Evolutionary conservation across 441 rosid genomes (phyloP).

Genomic region (Iberis amara): DNA sequence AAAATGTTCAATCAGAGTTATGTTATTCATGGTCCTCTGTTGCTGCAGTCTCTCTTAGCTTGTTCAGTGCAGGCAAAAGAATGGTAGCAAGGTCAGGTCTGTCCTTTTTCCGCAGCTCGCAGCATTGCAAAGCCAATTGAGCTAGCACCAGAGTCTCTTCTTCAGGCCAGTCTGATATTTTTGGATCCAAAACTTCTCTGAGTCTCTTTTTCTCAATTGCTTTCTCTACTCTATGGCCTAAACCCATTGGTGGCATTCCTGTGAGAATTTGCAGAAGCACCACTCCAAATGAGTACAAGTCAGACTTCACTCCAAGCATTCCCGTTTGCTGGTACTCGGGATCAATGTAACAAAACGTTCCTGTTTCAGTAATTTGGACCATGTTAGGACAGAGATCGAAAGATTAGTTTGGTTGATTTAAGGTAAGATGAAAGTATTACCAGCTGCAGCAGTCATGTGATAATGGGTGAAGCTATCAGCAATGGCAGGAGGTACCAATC

Average conservation of each 20-base stretch:
- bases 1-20: not conserved
- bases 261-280: constrained; percentile 65
- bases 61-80: constrained; percentile 51
- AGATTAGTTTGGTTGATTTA: not conserved
- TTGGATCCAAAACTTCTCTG: constrained; percentile 47
- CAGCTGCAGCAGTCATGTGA: constrained; percentile 62
- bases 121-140: constrained; percentile 49
- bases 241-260: constrained; percentile 58
- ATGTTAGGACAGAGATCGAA: constrained; percentile 5
- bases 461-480: constrained; percentile 42
- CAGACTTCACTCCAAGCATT: constrained; percentile 66
- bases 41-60: constrained; percentile 40
- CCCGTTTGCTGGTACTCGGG: constrained; percentile 83
- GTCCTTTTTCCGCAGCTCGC: constrained; percentile 65
- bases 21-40: constrained; percentile 5
- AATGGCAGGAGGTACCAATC: constrained; percentile 49
- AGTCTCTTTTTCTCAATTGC: constrained; percentile 50
- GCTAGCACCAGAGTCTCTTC: constrained; percentile 55
- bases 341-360: constrained; percentile 77
- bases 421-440: constrained; percentile 9
- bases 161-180: constrained; percentile 54
- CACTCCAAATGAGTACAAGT: constrained; percentile 64
- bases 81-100: constrained; percentile 61
- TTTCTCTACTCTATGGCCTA: constrained; percentile 42
- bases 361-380: constrained; percentile 16